Conservation (phyloP, 371 early-diverging fungal genomes). For the Sporodiniella umbellata region DNA sequence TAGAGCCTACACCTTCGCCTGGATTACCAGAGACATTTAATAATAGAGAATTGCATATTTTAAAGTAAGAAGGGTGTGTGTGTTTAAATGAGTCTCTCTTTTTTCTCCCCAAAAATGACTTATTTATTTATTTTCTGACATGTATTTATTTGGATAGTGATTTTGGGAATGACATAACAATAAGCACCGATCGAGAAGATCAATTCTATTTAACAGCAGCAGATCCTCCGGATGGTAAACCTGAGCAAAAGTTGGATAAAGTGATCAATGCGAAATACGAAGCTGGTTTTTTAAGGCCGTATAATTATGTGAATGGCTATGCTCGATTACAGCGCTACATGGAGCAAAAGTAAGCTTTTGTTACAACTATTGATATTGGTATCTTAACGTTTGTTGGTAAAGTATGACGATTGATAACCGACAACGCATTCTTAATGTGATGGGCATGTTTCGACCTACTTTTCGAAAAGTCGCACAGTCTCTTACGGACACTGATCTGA, state of each 20-base stretch:
- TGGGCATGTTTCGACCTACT: slow-evolving; percentile 82
- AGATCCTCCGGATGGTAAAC: slow-evolving; percentile 79
- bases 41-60: no score
- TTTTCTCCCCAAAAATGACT: no score
- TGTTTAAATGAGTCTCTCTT: no score
- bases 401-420: slow-evolving; percentile 73
- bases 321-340: slow-evolving; percentile 83
- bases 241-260: slow-evolving; percentile 80
- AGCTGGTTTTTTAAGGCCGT: slow-evolving; percentile 90
- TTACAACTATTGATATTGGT: no score
- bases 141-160: slow-evolving; percentile 8
- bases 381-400: no score
- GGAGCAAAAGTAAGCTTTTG: slow-evolving; percentile 66
- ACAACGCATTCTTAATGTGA: slow-evolving; percentile 78
- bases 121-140: no score
- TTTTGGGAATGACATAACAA: slow-evolving; percentile 9
- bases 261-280: slow-evolving; percentile 92
- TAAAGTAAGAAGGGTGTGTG: no score
- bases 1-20: background rate
- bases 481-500: slow-evolving; percentile 88
- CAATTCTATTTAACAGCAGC: slow-evolving; percentile 87
- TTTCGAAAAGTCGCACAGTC: slow-evolving; percentile 83
- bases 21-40: no score
- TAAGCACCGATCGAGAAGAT: slow-evolving; percentile 35
- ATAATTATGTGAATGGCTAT: slow-evolving; percentile 91